Evolutionary conservation across 148 eudicot genomes (phyloP).

Genomic region (Cornus kousa): DNA sequence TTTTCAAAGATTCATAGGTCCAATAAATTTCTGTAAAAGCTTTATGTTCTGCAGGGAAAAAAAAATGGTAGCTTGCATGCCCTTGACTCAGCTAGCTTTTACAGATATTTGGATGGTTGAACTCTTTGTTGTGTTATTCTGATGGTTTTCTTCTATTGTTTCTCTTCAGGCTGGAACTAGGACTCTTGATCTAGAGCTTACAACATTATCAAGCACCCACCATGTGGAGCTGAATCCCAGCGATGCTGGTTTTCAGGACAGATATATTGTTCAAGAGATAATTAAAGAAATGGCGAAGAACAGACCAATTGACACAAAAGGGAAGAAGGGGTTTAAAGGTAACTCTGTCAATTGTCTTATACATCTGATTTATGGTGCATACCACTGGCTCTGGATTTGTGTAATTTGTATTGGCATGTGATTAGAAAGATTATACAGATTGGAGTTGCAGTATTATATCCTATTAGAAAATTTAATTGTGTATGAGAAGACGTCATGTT

Average conservation of each 20-base stretch:
- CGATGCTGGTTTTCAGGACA: conserved; percentile 97
- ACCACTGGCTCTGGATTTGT: not conserved
- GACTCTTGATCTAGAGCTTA: conserved; percentile 85
- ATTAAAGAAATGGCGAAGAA: conserved; percentile 99
- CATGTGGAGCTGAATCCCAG: conserved; percentile 93
- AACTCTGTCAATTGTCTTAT: conserved; percentile 10
- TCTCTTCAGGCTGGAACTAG: conserved; percentile 77
- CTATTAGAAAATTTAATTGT: not conserved
- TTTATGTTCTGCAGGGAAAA: no score
- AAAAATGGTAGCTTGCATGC: not conserved
- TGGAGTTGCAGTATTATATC: not conserved
- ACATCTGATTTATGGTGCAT: not conserved
- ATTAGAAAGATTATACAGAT: not conserved
- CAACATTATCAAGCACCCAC: conserved; percentile 82
- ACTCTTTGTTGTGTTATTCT: not conserved
- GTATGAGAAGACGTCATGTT: not conserved
- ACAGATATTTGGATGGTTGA: not conserved
- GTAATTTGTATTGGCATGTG: not conserved
- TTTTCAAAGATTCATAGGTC: not conserved
- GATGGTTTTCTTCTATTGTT: not conserved
- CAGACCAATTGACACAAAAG: conserved; percentile 86
- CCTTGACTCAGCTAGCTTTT: not conserved
- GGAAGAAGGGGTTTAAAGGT: conserved; percentile 92
- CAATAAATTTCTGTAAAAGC: not conserved
- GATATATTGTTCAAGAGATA: conserved; percentile 93